Evolutionary conservation across 1,284 basidiomycete genomes (phyloP).

Genomic region (Porphyrellus sp.): DNA sequence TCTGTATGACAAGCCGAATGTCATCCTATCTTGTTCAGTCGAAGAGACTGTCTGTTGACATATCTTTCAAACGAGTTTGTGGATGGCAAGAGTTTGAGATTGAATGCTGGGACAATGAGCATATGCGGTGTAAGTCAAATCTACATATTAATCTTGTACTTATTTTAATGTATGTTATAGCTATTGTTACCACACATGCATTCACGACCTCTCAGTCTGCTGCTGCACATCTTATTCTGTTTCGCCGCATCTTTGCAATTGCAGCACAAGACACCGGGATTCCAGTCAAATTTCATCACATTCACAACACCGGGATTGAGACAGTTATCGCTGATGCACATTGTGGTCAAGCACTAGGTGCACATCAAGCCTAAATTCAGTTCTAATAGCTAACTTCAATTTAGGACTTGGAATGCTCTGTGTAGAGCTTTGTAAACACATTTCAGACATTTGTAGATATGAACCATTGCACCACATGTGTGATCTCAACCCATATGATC

Average conservation of each 20-base stretch:
- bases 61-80: neutral
- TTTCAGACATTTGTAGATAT: neutral
- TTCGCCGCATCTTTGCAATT: neutral
- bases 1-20: neutral
- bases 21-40: neutral
- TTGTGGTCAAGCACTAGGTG: slow-evolving; percentile 3
- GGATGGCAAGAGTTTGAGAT: neutral
- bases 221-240: neutral
- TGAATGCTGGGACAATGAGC: neutral
- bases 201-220: slow-evolving; percentile 8
- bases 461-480: neutral
- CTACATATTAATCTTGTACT: neutral
- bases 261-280: neutral
- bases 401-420: slow-evolving; percentile 4
- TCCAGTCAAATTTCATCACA: neutral
- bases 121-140: neutral
- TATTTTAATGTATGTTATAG: neutral
- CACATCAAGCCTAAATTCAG: neutral
- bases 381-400: neutral
- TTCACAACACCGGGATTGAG: neutral
- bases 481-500: slow-evolving; percentile 4
- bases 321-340: slow-evolving; percentile 6
- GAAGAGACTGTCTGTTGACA: neutral
- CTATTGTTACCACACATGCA: neutral
- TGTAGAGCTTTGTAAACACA: slow-evolving; percentile 1